phyloP scores from a whole-genome alignment of 148 eudicot genomes.

The Talinum fruticosum region DNA sequence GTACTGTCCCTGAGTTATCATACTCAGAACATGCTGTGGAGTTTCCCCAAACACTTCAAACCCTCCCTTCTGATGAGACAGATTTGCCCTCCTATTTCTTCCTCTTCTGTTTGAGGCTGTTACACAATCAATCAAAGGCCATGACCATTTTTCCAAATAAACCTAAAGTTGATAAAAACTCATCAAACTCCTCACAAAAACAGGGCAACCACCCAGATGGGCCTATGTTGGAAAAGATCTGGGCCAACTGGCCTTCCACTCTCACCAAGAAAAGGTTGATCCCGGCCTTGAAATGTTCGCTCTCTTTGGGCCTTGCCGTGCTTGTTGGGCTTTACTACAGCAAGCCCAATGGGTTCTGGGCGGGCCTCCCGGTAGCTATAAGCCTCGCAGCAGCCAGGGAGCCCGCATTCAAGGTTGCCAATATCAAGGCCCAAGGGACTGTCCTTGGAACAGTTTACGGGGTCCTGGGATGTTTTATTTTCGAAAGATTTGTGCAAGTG shows the following conservation, averaged over 20 bases:
- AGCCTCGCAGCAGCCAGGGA: conserved; percentile 57
- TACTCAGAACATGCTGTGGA: conserved; percentile 26
- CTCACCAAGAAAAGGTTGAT: conserved; percentile 34
- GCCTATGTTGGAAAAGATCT: conserved; percentile 19
- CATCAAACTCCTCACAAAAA: conserved; percentile 11
- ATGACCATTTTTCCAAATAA: conserved; percentile 18
- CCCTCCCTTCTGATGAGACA: conserved; percentile 31
- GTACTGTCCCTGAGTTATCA: conserved; percentile 45
- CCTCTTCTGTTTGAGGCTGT: conserved; percentile 63
- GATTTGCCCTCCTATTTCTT: conserved; percentile 61
- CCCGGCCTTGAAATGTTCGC: conserved; percentile 53
- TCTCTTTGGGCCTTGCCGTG: conserved; percentile 64
- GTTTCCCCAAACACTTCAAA: conserved; percentile 48
- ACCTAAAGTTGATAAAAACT: conserved; percentile 12
- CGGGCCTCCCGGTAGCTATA: conserved; percentile 70
- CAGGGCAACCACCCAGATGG: conserved; percentile 23
- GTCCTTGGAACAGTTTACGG: conserved; percentile 74
- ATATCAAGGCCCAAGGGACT: conserved; percentile 71
- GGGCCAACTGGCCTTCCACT: conserved; percentile 23
- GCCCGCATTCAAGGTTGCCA: conserved; percentile 63
- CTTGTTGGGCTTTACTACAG: conserved; percentile 58
- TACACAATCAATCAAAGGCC: conserved; percentile 39
- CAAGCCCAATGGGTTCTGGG: conserved; percentile 65
- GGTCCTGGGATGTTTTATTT: conserved; percentile 62
- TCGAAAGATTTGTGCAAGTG: conserved; percentile 42